Evolutionary conservation across 2,329 filamentous ascomycete species (phyloP).

Genomic region (Colletotrichum kahawae): DNA sequence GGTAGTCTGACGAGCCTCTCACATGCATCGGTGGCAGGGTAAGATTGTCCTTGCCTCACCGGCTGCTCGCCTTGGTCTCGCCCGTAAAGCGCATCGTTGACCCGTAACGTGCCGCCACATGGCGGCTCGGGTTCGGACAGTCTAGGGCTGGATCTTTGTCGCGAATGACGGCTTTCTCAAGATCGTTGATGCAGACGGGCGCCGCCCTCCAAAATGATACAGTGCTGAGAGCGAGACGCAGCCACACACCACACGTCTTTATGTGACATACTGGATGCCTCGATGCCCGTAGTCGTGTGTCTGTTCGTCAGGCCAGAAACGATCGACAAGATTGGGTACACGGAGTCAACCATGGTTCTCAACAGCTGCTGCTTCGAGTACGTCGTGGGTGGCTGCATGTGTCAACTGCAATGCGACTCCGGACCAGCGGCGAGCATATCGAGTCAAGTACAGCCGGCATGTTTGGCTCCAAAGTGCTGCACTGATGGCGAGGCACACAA

Average conservation of each 20-base stretch:
- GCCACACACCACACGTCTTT: neutral
- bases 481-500: neutral
- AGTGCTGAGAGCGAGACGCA: neutral
- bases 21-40: neutral
- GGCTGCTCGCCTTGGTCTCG: neutral
- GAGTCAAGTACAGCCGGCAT: neutral
- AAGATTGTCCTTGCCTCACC: neutral
- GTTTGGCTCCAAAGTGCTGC: neutral
- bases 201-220: neutral
- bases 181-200: neutral
- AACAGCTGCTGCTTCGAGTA: neutral
- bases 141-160: neutral
- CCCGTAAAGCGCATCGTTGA: neutral
- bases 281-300: neutral
- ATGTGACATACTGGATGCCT: neutral
- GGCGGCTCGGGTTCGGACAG: neutral
- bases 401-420: conserved; percentile 2
- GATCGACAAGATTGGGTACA: neutral
- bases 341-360: neutral
- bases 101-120: conserved; percentile 3
- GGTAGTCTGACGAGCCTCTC: neutral
- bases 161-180: neutral
- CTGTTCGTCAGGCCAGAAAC: neutral
- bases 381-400: conserved; percentile 13
- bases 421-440: neutral